Conservation (phyloP, 192 early-diverging fungal genomes). For the Helicostylum pulchrum region DNA sequence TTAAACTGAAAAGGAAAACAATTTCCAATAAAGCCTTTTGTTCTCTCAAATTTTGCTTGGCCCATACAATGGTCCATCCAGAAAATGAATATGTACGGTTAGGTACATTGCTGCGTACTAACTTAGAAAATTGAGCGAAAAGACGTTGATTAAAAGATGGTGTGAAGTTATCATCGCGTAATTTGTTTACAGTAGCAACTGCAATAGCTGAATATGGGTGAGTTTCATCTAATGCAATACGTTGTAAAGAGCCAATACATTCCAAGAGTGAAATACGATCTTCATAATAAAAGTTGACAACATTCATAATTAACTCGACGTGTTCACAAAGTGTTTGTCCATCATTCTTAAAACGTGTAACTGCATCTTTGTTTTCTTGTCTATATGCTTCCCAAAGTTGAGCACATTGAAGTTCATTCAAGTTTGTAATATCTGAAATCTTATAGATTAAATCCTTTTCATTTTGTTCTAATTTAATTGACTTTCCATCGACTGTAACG, state of each 20-base stretch:
- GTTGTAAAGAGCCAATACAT: constrained; percentile 20
- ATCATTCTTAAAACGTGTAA: neutral
- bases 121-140: constrained; percentile 17
- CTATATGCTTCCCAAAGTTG: constrained; percentile 23
- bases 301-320: neutral
- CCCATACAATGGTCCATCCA: constrained; percentile 30
- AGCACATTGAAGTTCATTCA: constrained; percentile 42
- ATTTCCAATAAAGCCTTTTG: constrained; percentile 43
- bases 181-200: neutral
- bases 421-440: constrained; percentile 35
- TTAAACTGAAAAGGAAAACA: constrained; percentile 27
- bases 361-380: constrained; percentile 5
- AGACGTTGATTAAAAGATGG: constrained; percentile 10
- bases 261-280: constrained; percentile 26
- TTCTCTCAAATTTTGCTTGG: constrained; percentile 40
- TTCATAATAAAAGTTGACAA: constrained; percentile 21
- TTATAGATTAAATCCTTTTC: constrained; percentile 40
- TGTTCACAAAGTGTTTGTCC: constrained; percentile 7
- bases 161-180: neutral
- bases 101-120: constrained; percentile 24
- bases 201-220: constrained; percentile 20
- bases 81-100: constrained; percentile 22
- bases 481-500: constrained; percentile 26
- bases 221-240: constrained; percentile 5
- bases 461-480: constrained; percentile 29